Conservation (phyloP, 2,329 filamentous ascomycete genomes). For the Ophiocordyceps camponoti-rufipedis region DNA sequence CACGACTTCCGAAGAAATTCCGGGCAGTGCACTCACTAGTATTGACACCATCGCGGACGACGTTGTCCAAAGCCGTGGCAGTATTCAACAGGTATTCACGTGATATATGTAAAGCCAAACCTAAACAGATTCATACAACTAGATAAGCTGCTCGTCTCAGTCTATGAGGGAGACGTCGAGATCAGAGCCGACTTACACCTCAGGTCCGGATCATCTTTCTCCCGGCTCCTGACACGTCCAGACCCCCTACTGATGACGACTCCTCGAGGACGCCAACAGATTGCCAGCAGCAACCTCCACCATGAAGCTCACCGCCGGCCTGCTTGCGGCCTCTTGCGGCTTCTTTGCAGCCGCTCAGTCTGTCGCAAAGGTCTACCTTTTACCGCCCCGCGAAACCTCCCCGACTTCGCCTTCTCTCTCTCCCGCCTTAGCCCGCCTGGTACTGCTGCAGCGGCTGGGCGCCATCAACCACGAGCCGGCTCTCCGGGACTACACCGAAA, state of each 20-base stretch:
- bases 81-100: too few relatives aligned
- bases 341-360: constrained; percentile 19
- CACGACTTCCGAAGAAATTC: too few relatives aligned
- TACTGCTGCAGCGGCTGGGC: constrained; percentile 38
- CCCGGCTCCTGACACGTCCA: constrained; percentile 9
- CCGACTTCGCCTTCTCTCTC: constrained; percentile 23
- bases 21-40: too few relatives aligned
- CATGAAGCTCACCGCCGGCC: constrained; percentile 25
- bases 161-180: too few relatives aligned
- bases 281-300: constrained; percentile 8
- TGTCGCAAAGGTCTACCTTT: constrained; percentile 34
- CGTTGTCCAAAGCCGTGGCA: too few relatives aligned
- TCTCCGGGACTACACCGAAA: constrained; percentile 25
- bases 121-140: too few relatives aligned
- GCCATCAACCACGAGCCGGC: constrained; percentile 27
- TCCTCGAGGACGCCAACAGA: constrained; percentile 10
- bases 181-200: too few relatives aligned
- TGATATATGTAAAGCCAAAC: too few relatives aligned
- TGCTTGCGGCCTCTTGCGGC: constrained; percentile 19
- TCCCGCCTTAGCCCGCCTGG: constrained; percentile 35
- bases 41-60: not conserved
- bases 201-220: constrained; percentile 1
- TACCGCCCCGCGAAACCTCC: constrained; percentile 15
- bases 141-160: too few relatives aligned
- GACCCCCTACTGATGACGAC: not conserved